Conservation (phyloP, 371 early-diverging fungal genomes). For the Rhizopus arrhizus region DNA sequence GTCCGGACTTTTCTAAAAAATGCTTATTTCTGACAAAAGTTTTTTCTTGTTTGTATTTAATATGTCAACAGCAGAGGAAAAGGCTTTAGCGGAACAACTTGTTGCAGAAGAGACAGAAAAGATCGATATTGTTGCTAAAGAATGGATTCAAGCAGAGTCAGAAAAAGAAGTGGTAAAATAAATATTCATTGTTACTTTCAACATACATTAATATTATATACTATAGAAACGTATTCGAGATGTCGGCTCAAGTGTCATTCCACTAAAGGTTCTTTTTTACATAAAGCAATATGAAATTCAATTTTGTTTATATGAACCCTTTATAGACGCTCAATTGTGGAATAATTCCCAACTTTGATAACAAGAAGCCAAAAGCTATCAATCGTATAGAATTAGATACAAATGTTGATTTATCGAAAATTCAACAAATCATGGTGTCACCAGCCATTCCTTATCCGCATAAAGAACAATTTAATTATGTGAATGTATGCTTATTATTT, state of each 20-base stretch:
- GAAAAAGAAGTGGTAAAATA: slow-evolving; percentile 55
- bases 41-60: too few species aligned
- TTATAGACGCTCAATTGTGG: slow-evolving; percentile 62
- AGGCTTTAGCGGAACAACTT: slow-evolving; percentile 11
- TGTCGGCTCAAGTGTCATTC: slow-evolving; percentile 52
- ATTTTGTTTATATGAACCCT: neutral
- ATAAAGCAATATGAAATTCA: neutral
- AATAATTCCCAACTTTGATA: slow-evolving; percentile 58
- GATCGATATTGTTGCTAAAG: slow-evolving; percentile 51
- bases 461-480: slow-evolving; percentile 58
- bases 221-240: slow-evolving; percentile 56
- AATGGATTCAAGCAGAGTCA: slow-evolving; percentile 57
- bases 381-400: slow-evolving; percentile 65
- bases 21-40: too few species aligned
- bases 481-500: slow-evolving; percentile 47
- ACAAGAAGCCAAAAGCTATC: slow-evolving; percentile 53
- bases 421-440: slow-evolving; percentile 68
- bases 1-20: too few species aligned
- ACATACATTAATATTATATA: neutral
- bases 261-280: slow-evolving; percentile 37
- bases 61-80: neutral
- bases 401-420: slow-evolving; percentile 51
- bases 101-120: slow-evolving; percentile 21
- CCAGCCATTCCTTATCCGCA: slow-evolving; percentile 57
- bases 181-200: neutral